These are phyloP conservation scores for Prototheca cutis DNA, from an alignment of 163 green algal genomes.

Conservation along the genomic window DNA sequence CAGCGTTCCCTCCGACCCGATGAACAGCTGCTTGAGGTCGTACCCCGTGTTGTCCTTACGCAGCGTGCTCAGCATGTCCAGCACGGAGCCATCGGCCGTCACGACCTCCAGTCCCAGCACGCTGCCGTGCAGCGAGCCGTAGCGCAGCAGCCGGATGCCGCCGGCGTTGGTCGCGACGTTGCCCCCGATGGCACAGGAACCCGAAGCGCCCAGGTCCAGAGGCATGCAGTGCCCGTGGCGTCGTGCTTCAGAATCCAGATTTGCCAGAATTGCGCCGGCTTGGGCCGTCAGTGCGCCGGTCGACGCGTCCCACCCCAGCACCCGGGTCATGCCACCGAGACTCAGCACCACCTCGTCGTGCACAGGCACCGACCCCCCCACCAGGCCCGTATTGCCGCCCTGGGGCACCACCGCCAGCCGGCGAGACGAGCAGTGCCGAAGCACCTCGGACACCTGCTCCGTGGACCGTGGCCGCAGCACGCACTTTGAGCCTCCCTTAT, in stretches of 20 bases:
- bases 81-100: slow-evolving; percentile 64
- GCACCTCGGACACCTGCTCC: slow-evolving; percentile 54
- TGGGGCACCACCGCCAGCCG: slow-evolving; percentile 84
- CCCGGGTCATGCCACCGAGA: slow-evolving; percentile 53
- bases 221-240: slow-evolving; percentile 69
- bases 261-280: slow-evolving; percentile 77
- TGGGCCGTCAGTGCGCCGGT: slow-evolving; percentile 68
- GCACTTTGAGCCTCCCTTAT: slow-evolving; percentile 47
- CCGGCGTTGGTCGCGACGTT: slow-evolving; percentile 95
- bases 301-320: slow-evolving; percentile 8
- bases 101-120: slow-evolving; percentile 67
- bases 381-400: slow-evolving; percentile 91
- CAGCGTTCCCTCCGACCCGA: slow-evolving; percentile 89
- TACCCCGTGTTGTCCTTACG: slow-evolving; percentile 98
- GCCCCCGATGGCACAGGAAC: slow-evolving; percentile 91
- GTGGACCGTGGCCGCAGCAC: slow-evolving; percentile 61
- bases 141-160: slow-evolving; percentile 74
- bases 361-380: slow-evolving; percentile 58
- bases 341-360: slow-evolving; percentile 72
- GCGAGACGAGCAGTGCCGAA: slow-evolving; percentile 63
- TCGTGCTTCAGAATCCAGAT: slow-evolving; percentile 43
- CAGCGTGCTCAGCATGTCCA: slow-evolving; percentile 69
- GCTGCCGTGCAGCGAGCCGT: slow-evolving; percentile 81
- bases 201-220: slow-evolving; percentile 88
- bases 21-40: slow-evolving; percentile 98